These are phyloP conservation scores for Mimosa bimucronata DNA, from an alignment of 306 rosid genomes.

Conservation along the genomic window DNA sequence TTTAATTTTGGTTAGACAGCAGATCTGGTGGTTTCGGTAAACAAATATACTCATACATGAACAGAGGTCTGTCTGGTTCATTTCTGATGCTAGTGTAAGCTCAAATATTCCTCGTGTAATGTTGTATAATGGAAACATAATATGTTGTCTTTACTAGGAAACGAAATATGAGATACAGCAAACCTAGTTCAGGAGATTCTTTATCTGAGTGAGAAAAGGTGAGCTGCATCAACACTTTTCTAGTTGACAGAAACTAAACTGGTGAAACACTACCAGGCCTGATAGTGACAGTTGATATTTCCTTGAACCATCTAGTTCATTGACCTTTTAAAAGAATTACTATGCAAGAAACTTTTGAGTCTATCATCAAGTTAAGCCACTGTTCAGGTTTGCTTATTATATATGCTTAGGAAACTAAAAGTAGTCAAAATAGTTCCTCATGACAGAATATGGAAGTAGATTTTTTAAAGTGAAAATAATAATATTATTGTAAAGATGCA, in stretches of 20 bases:
- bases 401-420: too few species aligned
- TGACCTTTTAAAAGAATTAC: too few species aligned
- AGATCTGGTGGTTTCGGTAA: background rate
- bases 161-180: background rate
- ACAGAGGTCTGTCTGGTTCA: background rate
- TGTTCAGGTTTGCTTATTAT: too few species aligned
- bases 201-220: background rate
- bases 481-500: too few species aligned
- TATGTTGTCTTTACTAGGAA: background rate
- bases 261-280: background rate
- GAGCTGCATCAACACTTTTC: background rate
- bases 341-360: too few species aligned
- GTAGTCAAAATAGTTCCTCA: too few species aligned
- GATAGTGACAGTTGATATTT: background rate
- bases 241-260: background rate
- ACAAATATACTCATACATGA: background rate
- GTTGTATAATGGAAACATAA: constrained; percentile 2
- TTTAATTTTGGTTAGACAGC: background rate
- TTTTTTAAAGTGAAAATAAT: too few species aligned
- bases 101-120: too few species aligned
- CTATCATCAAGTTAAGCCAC: too few species aligned
- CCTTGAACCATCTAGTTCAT: background rate
- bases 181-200: background rate
- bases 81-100: background rate
- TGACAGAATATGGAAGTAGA: too few species aligned